Conservation (phyloP, 2,329 filamentous ascomycete genomes). For the Albifimbria verrucaria region DNA sequence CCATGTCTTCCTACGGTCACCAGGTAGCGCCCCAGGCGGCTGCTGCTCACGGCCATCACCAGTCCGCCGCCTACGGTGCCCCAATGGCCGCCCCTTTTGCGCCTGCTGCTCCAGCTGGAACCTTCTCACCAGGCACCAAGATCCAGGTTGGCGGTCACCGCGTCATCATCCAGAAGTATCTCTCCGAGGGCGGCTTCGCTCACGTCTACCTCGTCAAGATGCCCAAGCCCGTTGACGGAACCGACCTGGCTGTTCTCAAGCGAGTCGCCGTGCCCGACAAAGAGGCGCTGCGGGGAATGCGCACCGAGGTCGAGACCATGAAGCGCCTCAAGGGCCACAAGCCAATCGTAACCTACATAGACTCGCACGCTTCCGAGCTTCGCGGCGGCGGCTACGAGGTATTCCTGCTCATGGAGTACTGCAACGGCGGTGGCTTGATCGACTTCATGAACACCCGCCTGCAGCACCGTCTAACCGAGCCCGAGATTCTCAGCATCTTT, state of each 20-base stretch:
- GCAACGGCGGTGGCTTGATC: slow-evolving; percentile 89
- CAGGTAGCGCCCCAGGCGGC: slow-evolving; percentile 25
- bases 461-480: slow-evolving; percentile 94
- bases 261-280: slow-evolving; percentile 96
- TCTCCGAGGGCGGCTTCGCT: slow-evolving; percentile 96
- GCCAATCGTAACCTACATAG: slow-evolving; percentile 96
- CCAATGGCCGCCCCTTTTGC: slow-evolving; percentile 37
- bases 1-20: slow-evolving; percentile 35
- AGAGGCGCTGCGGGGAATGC: slow-evolving; percentile 90
- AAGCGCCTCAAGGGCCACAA: slow-evolving; percentile 97
- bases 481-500: slow-evolving; percentile 96
- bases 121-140: slow-evolving; percentile 90
- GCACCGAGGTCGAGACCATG: slow-evolving; percentile 99
- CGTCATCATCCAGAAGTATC: slow-evolving; percentile 92
- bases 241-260: slow-evolving; percentile 84
- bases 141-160: slow-evolving; percentile 92
- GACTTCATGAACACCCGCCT: slow-evolving; percentile 99
- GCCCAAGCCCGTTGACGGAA: slow-evolving; percentile 70
- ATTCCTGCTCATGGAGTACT: slow-evolving; percentile 97
- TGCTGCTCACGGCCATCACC: slow-evolving; percentile 33
- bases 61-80: slow-evolving; percentile 42
- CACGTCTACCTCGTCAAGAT: slow-evolving; percentile 96
- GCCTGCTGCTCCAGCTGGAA: slow-evolving; percentile 65
- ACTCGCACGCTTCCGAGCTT: slow-evolving; percentile 94
- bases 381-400: slow-evolving; percentile 94